These are phyloP conservation scores for Ophiostoma perfectum DNA, from an alignment of 2,329 filamentous ascomycete species.

Conservation along the genomic window DNA sequence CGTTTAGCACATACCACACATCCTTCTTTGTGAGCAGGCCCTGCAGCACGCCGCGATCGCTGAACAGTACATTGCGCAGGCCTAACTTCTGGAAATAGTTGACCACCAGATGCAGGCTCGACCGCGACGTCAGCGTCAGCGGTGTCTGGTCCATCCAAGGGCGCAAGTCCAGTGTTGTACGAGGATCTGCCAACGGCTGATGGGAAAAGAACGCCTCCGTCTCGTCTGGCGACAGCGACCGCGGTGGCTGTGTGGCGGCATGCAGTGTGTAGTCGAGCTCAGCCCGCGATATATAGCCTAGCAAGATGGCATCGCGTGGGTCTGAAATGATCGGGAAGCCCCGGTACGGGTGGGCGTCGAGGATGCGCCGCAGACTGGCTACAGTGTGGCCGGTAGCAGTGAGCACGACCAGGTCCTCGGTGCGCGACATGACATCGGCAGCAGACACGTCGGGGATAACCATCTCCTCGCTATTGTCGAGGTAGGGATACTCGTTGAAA, in stretches of 20 bases:
- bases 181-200: slow-evolving; percentile 72
- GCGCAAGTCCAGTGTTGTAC: slow-evolving; percentile 74
- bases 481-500: slow-evolving; percentile 89
- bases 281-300: slow-evolving; percentile 90
- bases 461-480: slow-evolving; percentile 62
- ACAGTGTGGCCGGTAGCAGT: slow-evolving; percentile 86
- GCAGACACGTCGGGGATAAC: slow-evolving; percentile 74
- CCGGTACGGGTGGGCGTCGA: slow-evolving; percentile 70
- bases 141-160: slow-evolving; percentile 99
- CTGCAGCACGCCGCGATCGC: slow-evolving; percentile 72
- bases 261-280: slow-evolving; percentile 80
- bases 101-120: slow-evolving; percentile 76
- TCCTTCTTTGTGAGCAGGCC: slow-evolving; percentile 96
- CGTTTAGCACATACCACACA: slow-evolving; percentile 87
- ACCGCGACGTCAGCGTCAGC: slow-evolving; percentile 74
- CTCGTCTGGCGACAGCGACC: slow-evolving; percentile 60
- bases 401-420: slow-evolving; percentile 85
- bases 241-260: slow-evolving; percentile 50
- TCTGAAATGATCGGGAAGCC: slow-evolving; percentile 89
- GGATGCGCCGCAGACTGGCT: slow-evolving; percentile 62
- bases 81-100: slow-evolving; percentile 94
- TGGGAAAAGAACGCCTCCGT: slow-evolving; percentile 78
- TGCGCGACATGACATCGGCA: slow-evolving; percentile 84
- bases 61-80: slow-evolving; percentile 82
- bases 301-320: slow-evolving; percentile 63